Evolutionary conservation across 2,329 filamentous ascomycete genomes (phyloP), one percentile per base, ranked within the genome.

Genomic region (Xylogone sp.): DNA sequence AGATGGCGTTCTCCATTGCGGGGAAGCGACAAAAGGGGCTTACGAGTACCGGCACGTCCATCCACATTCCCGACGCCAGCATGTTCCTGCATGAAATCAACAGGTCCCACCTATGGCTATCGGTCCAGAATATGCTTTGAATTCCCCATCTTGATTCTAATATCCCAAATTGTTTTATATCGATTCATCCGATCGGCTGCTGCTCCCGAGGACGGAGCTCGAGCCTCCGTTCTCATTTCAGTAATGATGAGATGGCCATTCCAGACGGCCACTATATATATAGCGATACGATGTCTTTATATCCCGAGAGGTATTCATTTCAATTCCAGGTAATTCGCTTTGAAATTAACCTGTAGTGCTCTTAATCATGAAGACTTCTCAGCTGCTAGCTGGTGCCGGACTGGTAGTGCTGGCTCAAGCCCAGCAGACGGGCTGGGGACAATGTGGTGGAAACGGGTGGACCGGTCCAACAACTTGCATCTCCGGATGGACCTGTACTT

Each of bases 401-500:
- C 13, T 39, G n/a, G 34, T 16, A 5, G 34, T 16, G 10, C 8
- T 18, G 34, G 34, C 34, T 16, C 34, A 39, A 16, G 34, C 34
- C n/a, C 34, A 39, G 21, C 48, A 55, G 3, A 18, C 29, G n/a
- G 46, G 49, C 4, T 57, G 45, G 5, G 46, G 42, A 16, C 55
- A 57, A 21, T 57, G 64, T 53, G 64, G 65, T 46, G 66, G 66
- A 21, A 46, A 45, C 18, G 58, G 59, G 21, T 69, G 55, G 55
- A 60, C 55, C 13, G 67, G 65, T 27, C 44, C 55, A 3, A 67
- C 60, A 4, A 56, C 52, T 34, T 69, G 67, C 51, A 58, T 62
- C 16, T 57, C 62, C 6, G 67, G 65, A 19, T 67, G 59, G 46
- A 53, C 52, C 31, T 69, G 65, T 52, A 51, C 53, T 18, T 49